These are phyloP conservation scores for Dendrobium officinale DNA, from an alignment of 106 monocot species.

Conservation along the genomic window DNA sequence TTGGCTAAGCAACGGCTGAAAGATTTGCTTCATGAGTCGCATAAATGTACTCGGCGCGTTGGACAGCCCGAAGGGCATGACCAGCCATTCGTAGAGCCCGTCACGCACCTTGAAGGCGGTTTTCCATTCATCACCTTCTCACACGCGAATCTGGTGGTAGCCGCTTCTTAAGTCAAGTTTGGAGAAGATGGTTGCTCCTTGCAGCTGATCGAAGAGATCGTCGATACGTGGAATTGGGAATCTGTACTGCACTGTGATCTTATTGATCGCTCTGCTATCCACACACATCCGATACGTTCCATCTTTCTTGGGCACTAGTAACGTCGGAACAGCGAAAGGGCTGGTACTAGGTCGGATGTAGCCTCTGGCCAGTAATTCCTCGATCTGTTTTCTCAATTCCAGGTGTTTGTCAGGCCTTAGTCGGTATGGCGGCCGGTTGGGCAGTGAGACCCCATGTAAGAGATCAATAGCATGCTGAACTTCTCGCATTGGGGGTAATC, in stretches of 20 bases:
- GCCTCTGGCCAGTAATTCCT: too few relatives aligned
- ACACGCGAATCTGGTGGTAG: not conserved
- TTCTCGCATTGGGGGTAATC: too few relatives aligned
- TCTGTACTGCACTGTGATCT: not conserved
- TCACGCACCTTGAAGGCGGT: not conserved
- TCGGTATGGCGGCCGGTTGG: too few relatives aligned
- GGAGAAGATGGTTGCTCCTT: not conserved
- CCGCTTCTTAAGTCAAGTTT: too few relatives aligned
- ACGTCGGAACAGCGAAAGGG: not conserved
- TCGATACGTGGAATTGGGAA: not conserved
- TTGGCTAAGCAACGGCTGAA: not conserved
- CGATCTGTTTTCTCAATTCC: too few relatives aligned
- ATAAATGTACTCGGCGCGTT: not conserved
- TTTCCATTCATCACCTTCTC: not conserved
- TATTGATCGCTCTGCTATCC: not conserved
- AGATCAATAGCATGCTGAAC: too few relatives aligned
- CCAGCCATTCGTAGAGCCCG: not conserved
- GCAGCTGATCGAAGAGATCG: not conserved
- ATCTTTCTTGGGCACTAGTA: not conserved
- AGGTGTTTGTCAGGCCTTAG: too few relatives aligned
- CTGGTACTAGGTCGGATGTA: not conserved
- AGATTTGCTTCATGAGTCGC: not conserved
- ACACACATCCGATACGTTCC: not conserved
- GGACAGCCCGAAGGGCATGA: not conserved
- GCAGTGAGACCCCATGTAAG: too few relatives aligned